Evolutionary conservation across 139 green algal genomes (phyloP).

Genomic region (Coelastrella sp.): DNA sequence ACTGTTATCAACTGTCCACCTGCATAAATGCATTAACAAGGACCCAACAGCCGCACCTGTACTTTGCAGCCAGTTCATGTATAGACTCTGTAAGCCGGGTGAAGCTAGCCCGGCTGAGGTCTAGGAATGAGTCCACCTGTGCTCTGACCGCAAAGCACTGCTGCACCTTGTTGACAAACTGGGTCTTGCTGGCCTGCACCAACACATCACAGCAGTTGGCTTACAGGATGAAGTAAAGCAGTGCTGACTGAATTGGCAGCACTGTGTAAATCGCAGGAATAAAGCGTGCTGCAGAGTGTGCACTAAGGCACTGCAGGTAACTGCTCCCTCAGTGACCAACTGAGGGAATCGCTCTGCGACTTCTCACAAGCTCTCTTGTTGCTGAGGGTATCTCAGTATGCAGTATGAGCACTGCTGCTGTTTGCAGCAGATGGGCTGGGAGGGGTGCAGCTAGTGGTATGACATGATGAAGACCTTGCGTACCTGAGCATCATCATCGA

Average conservation of each 20-base stretch:
- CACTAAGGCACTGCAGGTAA: too few species aligned
- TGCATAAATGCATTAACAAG: background rate
- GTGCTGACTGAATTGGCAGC: too few species aligned
- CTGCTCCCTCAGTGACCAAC: too few species aligned
- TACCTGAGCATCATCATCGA: slow-evolving; percentile 62
- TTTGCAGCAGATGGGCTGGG: too few species aligned
- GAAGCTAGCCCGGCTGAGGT: slow-evolving; percentile 84
- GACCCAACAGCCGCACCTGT: slow-evolving; percentile 34
- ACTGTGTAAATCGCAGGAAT: too few species aligned
- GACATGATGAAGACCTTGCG: background rate
- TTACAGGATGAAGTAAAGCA: background rate
- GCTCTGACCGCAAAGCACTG: slow-evolving; percentile 75
- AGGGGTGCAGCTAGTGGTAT: background rate
- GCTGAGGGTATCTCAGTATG: too few species aligned
- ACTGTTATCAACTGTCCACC: background rate
- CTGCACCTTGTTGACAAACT: slow-evolving; percentile 62
- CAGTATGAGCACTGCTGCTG: too few species aligned
- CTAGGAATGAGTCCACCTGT: slow-evolving; percentile 81
- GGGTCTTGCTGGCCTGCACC: slow-evolving; percentile 46
- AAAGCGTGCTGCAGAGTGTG: too few species aligned
- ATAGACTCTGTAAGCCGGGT: slow-evolving; percentile 79
- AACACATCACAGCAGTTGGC: background rate
- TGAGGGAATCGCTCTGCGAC: too few species aligned
- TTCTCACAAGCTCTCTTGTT: too few species aligned
- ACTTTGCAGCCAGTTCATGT: slow-evolving; percentile 76